phyloP scores from a whole-genome alignment of 768 basidiomycete genomes.

The Strobilomyces dryophilus region DNA sequence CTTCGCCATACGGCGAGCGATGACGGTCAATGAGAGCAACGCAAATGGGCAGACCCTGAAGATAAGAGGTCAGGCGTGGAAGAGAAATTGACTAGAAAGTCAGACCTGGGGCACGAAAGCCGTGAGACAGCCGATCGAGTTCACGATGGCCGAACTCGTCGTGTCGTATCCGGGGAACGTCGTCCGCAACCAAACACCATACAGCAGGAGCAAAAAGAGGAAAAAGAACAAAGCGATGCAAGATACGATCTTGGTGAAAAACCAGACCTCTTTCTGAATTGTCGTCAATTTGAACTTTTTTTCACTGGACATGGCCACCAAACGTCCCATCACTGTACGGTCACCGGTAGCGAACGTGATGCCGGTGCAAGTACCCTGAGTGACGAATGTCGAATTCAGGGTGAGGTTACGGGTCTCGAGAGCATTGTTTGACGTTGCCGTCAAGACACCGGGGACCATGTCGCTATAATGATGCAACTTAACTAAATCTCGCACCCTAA shows the following conservation, averaged over 20 bases:
- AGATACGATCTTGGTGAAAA: slow-evolving; percentile 50
- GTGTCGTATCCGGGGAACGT: slow-evolving; percentile 31
- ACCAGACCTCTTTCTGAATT: slow-evolving; percentile 44
- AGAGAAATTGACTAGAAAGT: neutral
- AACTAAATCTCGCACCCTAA: neutral
- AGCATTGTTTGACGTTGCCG: slow-evolving; percentile 44
- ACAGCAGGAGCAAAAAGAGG: slow-evolving; percentile 37
- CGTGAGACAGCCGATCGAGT: slow-evolving; percentile 36
- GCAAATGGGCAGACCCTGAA: slow-evolving; percentile 33
- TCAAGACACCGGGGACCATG: slow-evolving; percentile 40
- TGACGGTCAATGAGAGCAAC: slow-evolving; percentile 49
- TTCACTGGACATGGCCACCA: slow-evolving; percentile 48
- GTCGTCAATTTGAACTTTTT: slow-evolving; percentile 43
- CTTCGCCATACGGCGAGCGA: slow-evolving; percentile 45
- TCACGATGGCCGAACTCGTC: slow-evolving; percentile 32
- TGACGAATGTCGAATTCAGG: slow-evolving; percentile 40
- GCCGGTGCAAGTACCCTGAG: slow-evolving; percentile 38
- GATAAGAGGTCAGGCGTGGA: neutral
- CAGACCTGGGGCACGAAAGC: slow-evolving; percentile 39
- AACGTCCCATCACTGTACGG: slow-evolving; percentile 45
- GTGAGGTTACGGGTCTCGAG: slow-evolving; percentile 46
- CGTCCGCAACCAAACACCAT: slow-evolving; percentile 37
- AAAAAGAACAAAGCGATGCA: slow-evolving; percentile 37
- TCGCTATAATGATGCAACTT: slow-evolving; percentile 25
- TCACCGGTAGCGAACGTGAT: slow-evolving; percentile 40